Percentiles rank a stretch among this genome's conserved stretches.
Evolutionary conservation across 108 stramenopile species (phyloP).

Genomic region (Pseudonitzschia pungens): DNA sequence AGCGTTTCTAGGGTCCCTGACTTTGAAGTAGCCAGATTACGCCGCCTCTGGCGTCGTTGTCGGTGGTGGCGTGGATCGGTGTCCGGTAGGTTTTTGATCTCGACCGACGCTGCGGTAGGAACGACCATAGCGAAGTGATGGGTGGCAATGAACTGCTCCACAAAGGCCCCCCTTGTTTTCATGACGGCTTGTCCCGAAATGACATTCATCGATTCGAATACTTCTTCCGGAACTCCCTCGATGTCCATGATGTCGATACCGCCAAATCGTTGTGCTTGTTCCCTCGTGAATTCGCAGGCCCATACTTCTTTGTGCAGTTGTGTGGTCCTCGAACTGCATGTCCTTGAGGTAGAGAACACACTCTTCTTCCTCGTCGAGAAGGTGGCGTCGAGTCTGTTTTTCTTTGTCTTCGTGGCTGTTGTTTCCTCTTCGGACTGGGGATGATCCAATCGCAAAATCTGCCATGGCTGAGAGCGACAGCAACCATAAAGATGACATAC

Average conservation of each 20-base stretch:
- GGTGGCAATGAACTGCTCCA: neutral
- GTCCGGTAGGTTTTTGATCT: neutral
- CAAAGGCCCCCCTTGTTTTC: neutral
- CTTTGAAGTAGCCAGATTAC: neutral
- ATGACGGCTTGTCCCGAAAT: constrained; percentile 3
- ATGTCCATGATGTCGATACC: neutral
- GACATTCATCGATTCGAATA: neutral
- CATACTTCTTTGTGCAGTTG: neutral
- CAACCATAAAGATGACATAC: too few relatives aligned
- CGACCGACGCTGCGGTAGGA: neutral
- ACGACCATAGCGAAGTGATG: neutral
- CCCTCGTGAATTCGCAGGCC: neutral
- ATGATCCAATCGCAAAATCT: neutral
- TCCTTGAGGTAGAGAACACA: neutral
- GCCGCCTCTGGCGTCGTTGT: neutral
- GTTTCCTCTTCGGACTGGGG: neutral
- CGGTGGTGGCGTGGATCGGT: neutral
- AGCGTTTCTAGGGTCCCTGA: neutral
- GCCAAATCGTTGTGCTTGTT: neutral
- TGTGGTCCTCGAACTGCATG: neutral
- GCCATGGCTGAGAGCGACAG: too few relatives aligned
- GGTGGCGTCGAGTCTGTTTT: neutral
- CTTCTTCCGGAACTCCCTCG: neutral
- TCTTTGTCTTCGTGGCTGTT: neutral
- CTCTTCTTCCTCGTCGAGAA: neutral